Base-by-base conservation (phyloP, 306 rosid genomes). In the Ochetophila trinervis region DNA sequence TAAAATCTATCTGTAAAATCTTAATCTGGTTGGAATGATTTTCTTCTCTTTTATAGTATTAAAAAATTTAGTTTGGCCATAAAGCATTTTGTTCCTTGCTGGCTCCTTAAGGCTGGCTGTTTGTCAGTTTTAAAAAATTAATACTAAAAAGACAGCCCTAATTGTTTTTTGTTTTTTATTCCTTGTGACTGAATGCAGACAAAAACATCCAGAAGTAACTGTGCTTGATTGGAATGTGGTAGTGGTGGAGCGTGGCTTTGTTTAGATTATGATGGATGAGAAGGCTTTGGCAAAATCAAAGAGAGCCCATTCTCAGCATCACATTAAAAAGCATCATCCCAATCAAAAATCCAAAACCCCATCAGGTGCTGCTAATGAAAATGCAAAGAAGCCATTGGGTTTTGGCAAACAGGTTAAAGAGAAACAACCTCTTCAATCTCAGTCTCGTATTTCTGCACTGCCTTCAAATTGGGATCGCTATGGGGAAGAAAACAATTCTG, bases 391-490 rank as follows among this genome's bases (percentile, higher is more conserved):
- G 18, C 70, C 93, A 20, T 57, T 58, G 36, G 79, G 73, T 20
- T 57, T 58, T 35, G 79, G 73, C 15, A 81, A 84, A 65, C 82
- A 72, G 59, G 69, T 40, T 72, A 66, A 21, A 42, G 86, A 75
- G 70, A 83, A 82, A 73, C 53, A 82, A 73, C 53, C 67, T 58
- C 57, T 53, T 45, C 70, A 60, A 8, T 21, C 76, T 62, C 76
- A 23, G 72, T 73, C 13, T 1, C 45, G 65, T 49, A 57, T 70
- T 20, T 60, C 90, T 3, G 66, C 49, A 19, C 86, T 91, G 44
- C 97, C 95, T 17, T 47, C 84, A 0, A 87, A 89, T 74, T 91
- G 90, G 95, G 95, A 89, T 59, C 90, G 96, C 5, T 91, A 91
- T 4, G 88, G 65, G 6, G 92, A 80, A 5, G 86, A 82, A 53